Base-by-base conservation (phyloP, 805 yeast genomes). In the Starmera quercuum region DNA sequence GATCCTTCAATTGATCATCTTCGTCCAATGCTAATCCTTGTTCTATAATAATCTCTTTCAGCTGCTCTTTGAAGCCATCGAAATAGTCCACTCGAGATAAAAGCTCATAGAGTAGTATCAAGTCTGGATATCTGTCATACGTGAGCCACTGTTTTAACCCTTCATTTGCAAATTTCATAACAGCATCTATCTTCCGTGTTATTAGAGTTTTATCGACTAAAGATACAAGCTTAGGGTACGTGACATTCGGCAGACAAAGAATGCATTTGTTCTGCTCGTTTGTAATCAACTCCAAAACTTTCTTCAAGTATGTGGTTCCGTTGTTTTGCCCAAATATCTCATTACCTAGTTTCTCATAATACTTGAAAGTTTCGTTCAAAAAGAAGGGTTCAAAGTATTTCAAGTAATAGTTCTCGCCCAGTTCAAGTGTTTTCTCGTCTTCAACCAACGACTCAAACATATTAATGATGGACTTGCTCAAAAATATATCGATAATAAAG, bases 361-460 rank as follows among this genome's bases (percentile, higher is more conserved):
- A 84, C 2, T 57, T 54, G 36, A 66, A 71, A 1, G 90, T 73
- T 21, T 66, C 66, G 4, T 61, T 50, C 32, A 84, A 47, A 29
- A 84, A 67, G 32, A 53, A 58, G 0, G 85, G 87, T 45, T 85
- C 95, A 52, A 87, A 82, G 28, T 61, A 66, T 14, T 64, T 68
- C 18, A 66, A 60, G 48, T 82, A 86, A 42, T 75, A 80, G 35
- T 72, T 78, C 37, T 78, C 87, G 5, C 72, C 70, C 16, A 58
- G 52, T n/a, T 54, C 63, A 6, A 45, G 23, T 19, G 39, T 49
- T 23, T 51, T 45, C n/a, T 46, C 50, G 34, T 61, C 64, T 36
- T 74, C 81, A 5, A 66, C 56, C 23, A 84, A 57, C 6, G 78
- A 59, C 47, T 84, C 92, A 51, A 84, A 67, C 87, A 88, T 83